Evolutionary conservation across 164 flowering plant species (phyloP).

Genomic region (Litsea cubeba): DNA sequence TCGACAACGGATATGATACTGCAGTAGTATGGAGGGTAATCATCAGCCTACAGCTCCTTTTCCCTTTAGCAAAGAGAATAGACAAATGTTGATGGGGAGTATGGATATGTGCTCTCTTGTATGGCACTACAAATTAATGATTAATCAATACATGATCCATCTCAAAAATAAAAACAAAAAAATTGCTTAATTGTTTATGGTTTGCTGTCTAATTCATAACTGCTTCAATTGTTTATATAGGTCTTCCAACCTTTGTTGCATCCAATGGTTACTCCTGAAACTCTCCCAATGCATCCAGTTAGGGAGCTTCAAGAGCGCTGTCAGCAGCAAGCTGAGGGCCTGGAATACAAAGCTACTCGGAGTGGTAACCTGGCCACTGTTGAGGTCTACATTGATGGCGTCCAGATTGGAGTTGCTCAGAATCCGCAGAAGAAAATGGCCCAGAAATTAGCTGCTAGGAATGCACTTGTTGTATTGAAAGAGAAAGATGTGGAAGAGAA

Average conservation of each 20-base stretch:
- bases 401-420: slow-evolving; percentile 87
- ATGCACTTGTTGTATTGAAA: slow-evolving; percentile 82
- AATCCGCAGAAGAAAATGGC: slow-evolving; percentile 99
- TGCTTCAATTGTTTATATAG: slow-evolving; percentile 24
- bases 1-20: slow-evolving; percentile 74
- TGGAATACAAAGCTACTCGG: slow-evolving; percentile 88
- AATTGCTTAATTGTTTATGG: neutral
- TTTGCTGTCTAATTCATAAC: neutral
- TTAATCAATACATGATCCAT: no score
- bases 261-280: slow-evolving; percentile 99
- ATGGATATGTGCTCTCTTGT: neutral
- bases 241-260: slow-evolving; percentile 83
- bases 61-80: neutral
- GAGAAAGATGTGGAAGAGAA: slow-evolving; percentile 64
- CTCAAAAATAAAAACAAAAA: neutral
- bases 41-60: neutral
- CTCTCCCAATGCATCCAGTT: slow-evolving; percentile 98
- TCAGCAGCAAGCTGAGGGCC: slow-evolving; percentile 98
- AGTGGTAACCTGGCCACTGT: slow-evolving; percentile 92
- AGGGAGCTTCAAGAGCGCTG: slow-evolving; percentile 97
- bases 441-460: slow-evolving; percentile 95
- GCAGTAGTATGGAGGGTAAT: slow-evolving; percentile 82
- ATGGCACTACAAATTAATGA: no score
- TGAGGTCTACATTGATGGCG: slow-evolving; percentile 88
- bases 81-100: neutral